phyloP scores from a whole-genome alignment of 441 rosid species.

The Corymbia citriodora region DNA sequence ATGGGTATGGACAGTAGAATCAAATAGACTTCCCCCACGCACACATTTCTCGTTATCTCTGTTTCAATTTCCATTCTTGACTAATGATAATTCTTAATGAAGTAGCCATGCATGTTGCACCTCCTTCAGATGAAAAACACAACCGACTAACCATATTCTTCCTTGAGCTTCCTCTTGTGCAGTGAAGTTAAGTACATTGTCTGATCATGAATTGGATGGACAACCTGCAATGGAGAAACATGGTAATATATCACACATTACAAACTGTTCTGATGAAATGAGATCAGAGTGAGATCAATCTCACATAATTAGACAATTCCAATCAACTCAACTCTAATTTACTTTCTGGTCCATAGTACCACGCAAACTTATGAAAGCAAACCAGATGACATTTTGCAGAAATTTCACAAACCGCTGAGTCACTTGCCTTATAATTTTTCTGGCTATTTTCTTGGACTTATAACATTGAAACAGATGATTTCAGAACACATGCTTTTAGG shows the following conservation, averaged over 20 bases:
- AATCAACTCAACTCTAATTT: not conserved
- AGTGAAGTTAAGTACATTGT: constrained; percentile 7
- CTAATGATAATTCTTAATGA: not conserved
- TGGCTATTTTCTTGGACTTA: not conserved
- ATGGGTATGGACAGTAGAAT: not conserved
- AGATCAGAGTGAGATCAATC: not conserved
- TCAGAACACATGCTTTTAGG: not conserved
- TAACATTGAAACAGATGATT: not conserved
- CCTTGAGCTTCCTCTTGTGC: constrained; percentile 14
- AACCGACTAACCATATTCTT: constrained; percentile 5
- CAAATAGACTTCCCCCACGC: not conserved
- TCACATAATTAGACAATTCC: not conserved
- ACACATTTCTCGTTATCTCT: not conserved
- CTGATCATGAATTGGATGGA: constrained; percentile 10
- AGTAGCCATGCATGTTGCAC: not conserved
- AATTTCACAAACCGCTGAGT: not conserved
- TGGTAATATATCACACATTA: not conserved
- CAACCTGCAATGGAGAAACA: constrained; percentile 3
- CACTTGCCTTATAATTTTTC: not conserved
- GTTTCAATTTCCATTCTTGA: not conserved
- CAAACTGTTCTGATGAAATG: not conserved
- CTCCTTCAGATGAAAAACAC: not conserved
- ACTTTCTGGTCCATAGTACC: not conserved
- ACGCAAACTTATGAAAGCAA: not conserved
- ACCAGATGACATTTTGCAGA: not conserved